A percentile compares a stretch with the other conserved stretches of the same genome.
Evolutionary conservation across 73 alveolate species (phyloP).

Genomic region (Symbiodinium natans): DNA sequence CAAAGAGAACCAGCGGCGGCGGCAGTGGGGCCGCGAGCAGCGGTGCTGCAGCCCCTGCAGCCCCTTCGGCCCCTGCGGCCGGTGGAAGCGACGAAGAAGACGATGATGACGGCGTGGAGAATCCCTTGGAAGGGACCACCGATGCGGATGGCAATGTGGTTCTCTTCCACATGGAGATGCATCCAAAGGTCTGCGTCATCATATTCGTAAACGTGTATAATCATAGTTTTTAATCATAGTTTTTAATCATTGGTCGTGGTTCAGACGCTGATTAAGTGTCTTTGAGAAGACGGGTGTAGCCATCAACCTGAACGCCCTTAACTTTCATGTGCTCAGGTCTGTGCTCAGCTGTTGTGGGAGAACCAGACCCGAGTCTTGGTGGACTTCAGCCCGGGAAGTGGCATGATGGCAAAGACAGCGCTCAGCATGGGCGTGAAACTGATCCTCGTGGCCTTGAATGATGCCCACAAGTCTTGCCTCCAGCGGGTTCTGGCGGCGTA

Average conservation of each 20-base stretch:
- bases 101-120: background rate
- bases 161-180: constrained; percentile 2
- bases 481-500: background rate
- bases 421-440: constrained; percentile 4
- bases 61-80: background rate
- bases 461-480: background rate
- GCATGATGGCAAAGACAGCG: background rate
- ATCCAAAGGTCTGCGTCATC: background rate
- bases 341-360: constrained; percentile 32
- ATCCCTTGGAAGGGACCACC: background rate
- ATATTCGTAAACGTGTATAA: too few species aligned
- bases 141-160: background rate
- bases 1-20: background rate
- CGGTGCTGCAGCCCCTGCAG: background rate
- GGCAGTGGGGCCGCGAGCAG: background rate
- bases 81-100: background rate
- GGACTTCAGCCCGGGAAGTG: background rate
- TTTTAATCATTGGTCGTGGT: too few species aligned
- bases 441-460: background rate
- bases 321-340: background rate
- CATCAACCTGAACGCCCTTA: background rate
- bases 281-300: background rate
- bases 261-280: background rate
- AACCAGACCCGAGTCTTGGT: background rate
- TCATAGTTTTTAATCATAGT: too few species aligned